These are phyloP conservation scores for Suhomyces xylopsoci DNA, from an alignment of 805 yeast genomes.

Conservation along the genomic window DNA sequence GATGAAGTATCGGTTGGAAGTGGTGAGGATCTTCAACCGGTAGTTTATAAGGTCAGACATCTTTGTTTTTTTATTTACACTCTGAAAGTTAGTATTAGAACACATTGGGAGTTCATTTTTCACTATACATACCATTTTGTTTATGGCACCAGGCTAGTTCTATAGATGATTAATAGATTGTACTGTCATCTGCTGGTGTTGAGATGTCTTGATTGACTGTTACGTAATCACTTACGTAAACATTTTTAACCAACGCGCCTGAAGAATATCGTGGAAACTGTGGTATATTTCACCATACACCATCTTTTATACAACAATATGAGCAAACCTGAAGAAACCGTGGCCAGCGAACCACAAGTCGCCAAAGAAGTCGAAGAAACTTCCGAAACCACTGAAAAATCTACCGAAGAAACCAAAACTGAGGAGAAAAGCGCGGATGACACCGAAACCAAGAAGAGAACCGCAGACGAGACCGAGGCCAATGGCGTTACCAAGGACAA, in stretches of 20 bases:
- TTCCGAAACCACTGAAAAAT: not conserved
- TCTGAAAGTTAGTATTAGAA: not conserved
- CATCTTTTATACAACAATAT: not conserved
- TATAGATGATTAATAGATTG: no score
- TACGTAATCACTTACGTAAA: not conserved
- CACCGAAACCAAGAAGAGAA: conserved; percentile 1
- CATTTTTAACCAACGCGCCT: not conserved
- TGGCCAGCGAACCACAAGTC: not conserved
- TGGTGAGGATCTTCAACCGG: conserved; percentile 66
- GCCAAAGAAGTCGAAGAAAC: not conserved
- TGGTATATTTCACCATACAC: no score
- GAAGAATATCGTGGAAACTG: not conserved
- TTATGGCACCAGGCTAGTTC: not conserved
- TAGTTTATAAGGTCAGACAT: conserved; percentile 69
- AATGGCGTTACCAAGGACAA: conserved; percentile 11
- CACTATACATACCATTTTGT: not conserved
- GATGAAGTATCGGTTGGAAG: conserved; percentile 73
- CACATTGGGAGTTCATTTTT: not conserved
- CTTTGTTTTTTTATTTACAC: conserved; percentile 29
- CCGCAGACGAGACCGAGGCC: conserved; percentile 10
- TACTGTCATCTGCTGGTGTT: not conserved
- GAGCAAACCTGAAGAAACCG: conserved; percentile 3
- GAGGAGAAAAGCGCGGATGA: conserved; percentile 1
- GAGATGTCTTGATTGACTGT: not conserved
- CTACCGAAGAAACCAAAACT: conserved; percentile 2